phyloP scores from a whole-genome alignment of 140 eudicot species.

The Erigeron philadelphicus region DNA sequence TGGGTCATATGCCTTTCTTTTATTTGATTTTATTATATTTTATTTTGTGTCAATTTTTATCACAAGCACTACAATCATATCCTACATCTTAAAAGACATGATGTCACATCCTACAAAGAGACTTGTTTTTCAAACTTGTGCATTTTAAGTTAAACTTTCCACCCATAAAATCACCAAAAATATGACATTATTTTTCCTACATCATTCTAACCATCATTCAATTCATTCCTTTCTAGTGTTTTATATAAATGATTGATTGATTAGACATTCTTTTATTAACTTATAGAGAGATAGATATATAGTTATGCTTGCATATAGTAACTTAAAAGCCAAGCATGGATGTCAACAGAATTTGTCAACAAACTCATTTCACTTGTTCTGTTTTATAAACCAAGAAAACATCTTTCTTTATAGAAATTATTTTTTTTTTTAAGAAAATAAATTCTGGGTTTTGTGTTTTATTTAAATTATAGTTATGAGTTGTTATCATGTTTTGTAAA shows the following conservation, averaged over 20 bases:
- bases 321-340: constrained; percentile 31
- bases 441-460: constrained; percentile 24
- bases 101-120: constrained; percentile 30
- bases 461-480: constrained; percentile 21
- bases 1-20: not conserved
- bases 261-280: constrained; percentile 13
- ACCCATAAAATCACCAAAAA: constrained; percentile 32
- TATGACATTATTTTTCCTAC: constrained; percentile 19
- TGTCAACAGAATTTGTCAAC: constrained; percentile 20
- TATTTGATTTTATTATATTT: not conserved
- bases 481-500: not conserved
- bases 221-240: constrained; percentile 12
- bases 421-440: too few relatives aligned
- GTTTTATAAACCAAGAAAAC: constrained; percentile 22
- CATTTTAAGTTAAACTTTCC: constrained; percentile 32
- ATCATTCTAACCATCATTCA: constrained; percentile 6
- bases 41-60: constrained; percentile 22
- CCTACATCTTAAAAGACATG: constrained; percentile 26
- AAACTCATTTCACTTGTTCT: not conserved
- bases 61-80: constrained; percentile 24
- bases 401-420: constrained; percentile 11
- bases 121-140: constrained; percentile 33
- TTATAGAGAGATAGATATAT: constrained; percentile 11
- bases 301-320: constrained; percentile 9
- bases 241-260: constrained; percentile 30